Percentiles rank a stretch among this genome's conserved stretches.
Conservation (phyloP, 805 yeast species). For the Suhomyces kilbournensis region DNA sequence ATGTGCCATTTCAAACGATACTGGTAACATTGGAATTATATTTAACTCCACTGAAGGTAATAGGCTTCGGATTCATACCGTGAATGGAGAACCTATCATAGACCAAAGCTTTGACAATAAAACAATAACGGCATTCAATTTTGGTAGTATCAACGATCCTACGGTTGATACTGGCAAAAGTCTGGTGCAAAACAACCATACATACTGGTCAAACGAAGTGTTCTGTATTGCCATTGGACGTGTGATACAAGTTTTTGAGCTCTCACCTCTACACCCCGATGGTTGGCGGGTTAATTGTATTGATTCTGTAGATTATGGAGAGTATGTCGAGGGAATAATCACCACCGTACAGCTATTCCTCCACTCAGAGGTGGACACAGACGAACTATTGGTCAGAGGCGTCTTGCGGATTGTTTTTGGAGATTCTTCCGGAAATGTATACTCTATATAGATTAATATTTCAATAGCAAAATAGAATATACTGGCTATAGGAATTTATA, state of each 20-base stretch:
- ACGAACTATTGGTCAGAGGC: constrained; percentile 37
- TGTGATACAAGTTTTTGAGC: constrained; percentile 20
- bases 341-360: constrained; percentile 31
- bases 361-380: constrained; percentile 26
- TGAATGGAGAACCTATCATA: constrained; percentile 51
- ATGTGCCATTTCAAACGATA: constrained; percentile 44
- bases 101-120: constrained; percentile 15
- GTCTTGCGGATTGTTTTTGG: constrained; percentile 48
- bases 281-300: constrained; percentile 13
- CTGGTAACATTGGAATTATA: constrained; percentile 50
- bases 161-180: constrained; percentile 22
- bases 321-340: constrained; percentile 15
- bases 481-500: too few relatives aligned
- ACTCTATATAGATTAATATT: constrained; percentile 17
- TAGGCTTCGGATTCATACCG: constrained; percentile 39
- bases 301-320: constrained; percentile 3
- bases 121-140: constrained; percentile 19
- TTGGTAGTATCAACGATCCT: constrained; percentile 30
- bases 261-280: constrained; percentile 9
- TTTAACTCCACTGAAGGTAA: constrained; percentile 16
- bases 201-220: constrained; percentile 37
- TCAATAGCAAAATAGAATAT: neutral
- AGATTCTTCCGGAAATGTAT: constrained; percentile 51
- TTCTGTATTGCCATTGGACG: constrained; percentile 27
- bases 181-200: constrained; percentile 23